phyloP scores from a whole-genome alignment of 768 basidiomycete genomes.

The Mycena rosella region DNA sequence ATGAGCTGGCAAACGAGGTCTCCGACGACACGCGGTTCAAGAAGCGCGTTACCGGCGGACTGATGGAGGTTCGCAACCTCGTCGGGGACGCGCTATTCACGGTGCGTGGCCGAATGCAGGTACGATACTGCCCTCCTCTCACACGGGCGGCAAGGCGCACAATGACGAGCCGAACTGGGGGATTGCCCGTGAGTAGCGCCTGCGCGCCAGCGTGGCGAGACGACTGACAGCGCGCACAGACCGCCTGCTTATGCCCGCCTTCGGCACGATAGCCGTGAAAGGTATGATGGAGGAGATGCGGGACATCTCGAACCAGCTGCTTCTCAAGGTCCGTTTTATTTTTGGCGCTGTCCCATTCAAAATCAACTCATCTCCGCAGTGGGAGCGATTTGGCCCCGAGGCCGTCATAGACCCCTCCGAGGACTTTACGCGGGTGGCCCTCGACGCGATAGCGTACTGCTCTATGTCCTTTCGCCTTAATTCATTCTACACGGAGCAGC shows the following conservation, averaged over 20 bases:
- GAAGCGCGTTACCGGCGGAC: constrained; percentile 51
- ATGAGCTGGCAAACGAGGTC: constrained; percentile 55
- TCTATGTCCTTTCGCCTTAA: constrained; percentile 60
- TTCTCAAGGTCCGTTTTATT: constrained; percentile 46
- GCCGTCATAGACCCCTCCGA: constrained; percentile 56
- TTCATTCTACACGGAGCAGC: constrained; percentile 57
- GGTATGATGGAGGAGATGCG: constrained; percentile 64
- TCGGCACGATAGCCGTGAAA: constrained; percentile 56
- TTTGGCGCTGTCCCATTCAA: not conserved
- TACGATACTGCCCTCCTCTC: not conserved
- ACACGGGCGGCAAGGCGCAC: constrained; percentile 44
- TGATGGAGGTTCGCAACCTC: constrained; percentile 51
- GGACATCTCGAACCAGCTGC: constrained; percentile 58
- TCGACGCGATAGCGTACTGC: constrained; percentile 62
- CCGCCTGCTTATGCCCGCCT: constrained; percentile 47
- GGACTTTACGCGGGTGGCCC: constrained; percentile 62
- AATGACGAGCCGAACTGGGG: constrained; percentile 61
- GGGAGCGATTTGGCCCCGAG: constrained; percentile 60
- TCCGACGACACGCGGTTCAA: constrained; percentile 58
- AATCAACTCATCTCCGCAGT: constrained; percentile 31
- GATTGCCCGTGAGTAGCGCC: constrained; percentile 52
- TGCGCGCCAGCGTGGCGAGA: not conserved
- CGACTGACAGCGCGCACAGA: constrained; percentile 39
- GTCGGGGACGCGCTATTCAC: constrained; percentile 59
- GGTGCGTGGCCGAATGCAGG: constrained; percentile 32